Percentiles rank a stretch among this genome's conserved stretches.
Conservation (phyloP, 208 protist genomes). For the Trypanosoma cruzi region DNA sequence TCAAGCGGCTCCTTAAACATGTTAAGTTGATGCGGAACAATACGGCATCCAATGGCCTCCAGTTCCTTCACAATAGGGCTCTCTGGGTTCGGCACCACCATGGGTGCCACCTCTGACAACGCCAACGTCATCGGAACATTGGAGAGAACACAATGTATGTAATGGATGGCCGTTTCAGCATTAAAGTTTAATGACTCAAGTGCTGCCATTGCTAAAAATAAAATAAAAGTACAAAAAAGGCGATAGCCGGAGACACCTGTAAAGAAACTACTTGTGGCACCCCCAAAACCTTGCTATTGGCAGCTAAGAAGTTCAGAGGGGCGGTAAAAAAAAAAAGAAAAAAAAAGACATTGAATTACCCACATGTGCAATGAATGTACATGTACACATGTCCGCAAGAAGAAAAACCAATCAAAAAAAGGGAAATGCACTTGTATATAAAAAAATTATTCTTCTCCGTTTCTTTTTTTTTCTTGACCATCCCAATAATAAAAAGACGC, state of each 20-base stretch:
- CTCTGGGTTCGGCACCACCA: conserved; percentile 41
- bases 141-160: conserved; percentile 66
- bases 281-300: background rate
- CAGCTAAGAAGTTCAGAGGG: background rate
- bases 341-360: too few relatives aligned
- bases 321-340: background rate
- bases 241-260: background rate
- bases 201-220: conserved; percentile 20
- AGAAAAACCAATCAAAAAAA: background rate
- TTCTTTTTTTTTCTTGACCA: background rate
- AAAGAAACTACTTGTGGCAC: background rate
- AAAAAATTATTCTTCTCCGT: background rate
- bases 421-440: too few relatives aligned
- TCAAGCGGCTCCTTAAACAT: conserved; percentile 80
- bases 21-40: conserved; percentile 77
- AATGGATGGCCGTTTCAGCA: conserved; percentile 39
- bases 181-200: conserved; percentile 32
- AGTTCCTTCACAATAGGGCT: conserved; percentile 45
- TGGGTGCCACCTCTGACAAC: conserved; percentile 39
- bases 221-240: conserved; percentile 23
- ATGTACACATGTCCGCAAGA: background rate
- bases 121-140: conserved; percentile 50
- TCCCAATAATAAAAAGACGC: background rate
- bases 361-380: background rate
- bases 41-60: conserved; percentile 25